A percentile compares a stretch with the other conserved stretches of the same genome.
These are phyloP conservation scores for Heterobasidion occidentale DNA, from an alignment of 1,284 basidiomycete species.

Conservation along the genomic window DNA sequence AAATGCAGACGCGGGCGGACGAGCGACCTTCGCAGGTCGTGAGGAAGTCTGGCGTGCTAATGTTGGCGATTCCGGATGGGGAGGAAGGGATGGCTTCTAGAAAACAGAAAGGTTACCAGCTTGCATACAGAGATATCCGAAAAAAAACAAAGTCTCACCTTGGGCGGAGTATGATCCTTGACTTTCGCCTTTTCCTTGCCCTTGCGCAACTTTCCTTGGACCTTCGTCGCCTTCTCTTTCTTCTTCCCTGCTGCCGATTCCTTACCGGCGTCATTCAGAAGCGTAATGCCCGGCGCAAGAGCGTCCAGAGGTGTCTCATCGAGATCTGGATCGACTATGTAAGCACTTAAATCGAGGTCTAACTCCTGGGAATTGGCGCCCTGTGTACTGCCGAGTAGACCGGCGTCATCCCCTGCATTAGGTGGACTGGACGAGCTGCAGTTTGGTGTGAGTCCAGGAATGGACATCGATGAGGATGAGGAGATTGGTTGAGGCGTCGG, in stretches of 20 bases:
- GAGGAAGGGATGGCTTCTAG: constrained; percentile 18
- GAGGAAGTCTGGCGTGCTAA: constrained; percentile 25
- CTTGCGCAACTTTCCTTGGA: constrained; percentile 3
- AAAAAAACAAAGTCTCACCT: constrained; percentile 4
- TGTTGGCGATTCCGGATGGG: constrained; percentile 45
- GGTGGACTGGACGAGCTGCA: constrained; percentile 62
- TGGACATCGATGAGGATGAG: constrained; percentile 28
- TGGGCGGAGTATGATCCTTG: constrained; percentile 1
- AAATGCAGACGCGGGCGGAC: constrained; percentile 21
- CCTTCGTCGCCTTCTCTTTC: constrained; percentile 9
- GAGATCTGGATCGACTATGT: constrained; percentile 7
- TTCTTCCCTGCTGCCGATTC: neutral
- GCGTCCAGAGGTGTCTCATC: constrained; percentile 12
- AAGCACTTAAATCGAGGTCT: constrained; percentile 10
- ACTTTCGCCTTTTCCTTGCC: constrained; percentile 6
- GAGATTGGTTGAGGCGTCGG: constrained; percentile 19
- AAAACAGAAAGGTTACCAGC: neutral
- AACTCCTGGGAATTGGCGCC: constrained; percentile 2
- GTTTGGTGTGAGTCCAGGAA: constrained; percentile 58
- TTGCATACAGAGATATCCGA: neutral
- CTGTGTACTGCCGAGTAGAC: constrained; percentile 11
- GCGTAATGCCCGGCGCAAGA: constrained; percentile 10
- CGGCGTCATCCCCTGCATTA: constrained; percentile 14
- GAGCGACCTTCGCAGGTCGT: constrained; percentile 20
- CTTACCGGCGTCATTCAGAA: neutral